These are phyloP conservation scores for Erythrophleum ivorense DNA, from an alignment of 331 rosid species.

Conservation along the genomic window DNA sequence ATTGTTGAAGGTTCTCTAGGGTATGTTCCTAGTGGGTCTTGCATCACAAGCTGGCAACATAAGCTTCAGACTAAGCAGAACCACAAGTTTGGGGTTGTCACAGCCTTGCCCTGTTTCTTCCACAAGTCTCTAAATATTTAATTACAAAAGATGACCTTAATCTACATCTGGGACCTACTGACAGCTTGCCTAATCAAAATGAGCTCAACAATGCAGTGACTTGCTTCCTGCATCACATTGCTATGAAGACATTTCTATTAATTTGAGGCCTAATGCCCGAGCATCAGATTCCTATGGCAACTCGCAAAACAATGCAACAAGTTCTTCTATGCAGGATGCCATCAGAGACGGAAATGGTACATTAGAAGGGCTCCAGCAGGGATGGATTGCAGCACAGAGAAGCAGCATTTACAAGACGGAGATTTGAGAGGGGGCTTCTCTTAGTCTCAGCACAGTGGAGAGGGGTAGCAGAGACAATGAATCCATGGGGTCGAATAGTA, in stretches of 20 bases:
- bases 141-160: conserved; percentile 63
- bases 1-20: too few species aligned
- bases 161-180: conserved; percentile 46
- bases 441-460: not conserved
- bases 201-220: conserved; percentile 51
- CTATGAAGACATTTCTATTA: conserved; percentile 52
- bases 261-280: conserved; percentile 47
- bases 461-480: not conserved
- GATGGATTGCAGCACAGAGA: not conserved
- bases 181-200: conserved; percentile 47
- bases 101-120: conserved; percentile 72
- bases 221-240: conserved; percentile 47
- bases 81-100: conserved; percentile 83
- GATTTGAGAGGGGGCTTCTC: not conserved
- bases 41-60: too few species aligned
- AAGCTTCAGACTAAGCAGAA: conserved; percentile 86
- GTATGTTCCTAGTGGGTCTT: too few species aligned
- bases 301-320: conserved; percentile 47
- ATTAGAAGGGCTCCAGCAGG: conserved; percentile 37
- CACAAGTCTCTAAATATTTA: conserved; percentile 52
- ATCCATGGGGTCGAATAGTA: too few species aligned
- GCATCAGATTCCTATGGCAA: conserved; percentile 42
- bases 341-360: conserved; percentile 45
- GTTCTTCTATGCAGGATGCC: conserved; percentile 50
- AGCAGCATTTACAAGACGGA: not conserved